Evolutionary conservation across 768 basidiomycete species (phyloP), one percentile per base, ranked within the genome.

Genomic region (Inosperma sp.): DNA sequence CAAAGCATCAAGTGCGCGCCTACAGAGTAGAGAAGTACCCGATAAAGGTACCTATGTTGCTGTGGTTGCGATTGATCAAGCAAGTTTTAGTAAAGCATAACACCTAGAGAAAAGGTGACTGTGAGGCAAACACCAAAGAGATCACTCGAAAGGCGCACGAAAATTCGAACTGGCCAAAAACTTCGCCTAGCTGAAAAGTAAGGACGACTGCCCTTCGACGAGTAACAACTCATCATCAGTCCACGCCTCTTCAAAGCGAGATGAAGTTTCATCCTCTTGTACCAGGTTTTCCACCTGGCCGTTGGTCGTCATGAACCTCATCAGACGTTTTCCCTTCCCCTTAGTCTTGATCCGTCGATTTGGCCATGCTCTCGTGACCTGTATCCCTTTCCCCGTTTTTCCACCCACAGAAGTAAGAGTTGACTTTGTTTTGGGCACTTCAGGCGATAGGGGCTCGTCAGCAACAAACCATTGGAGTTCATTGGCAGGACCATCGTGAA

Each of bases 391-490:
- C 27, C 14, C 42, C 22, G 16, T 33, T 25, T 17, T 52, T 42
- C 14, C 36, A 35, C 29, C 31, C 49, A 30, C 25, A 31, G 42
- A 25, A 7, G 17, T 49, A 31, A 9, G 40, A 37, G 13, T 43
- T 21, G 5, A 22, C 16, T 36, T 34, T 7, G 23, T 34, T 34
- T 40, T 46, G 12, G 31, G 34, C 34, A 65, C 48, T 21, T 66
- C 59, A 9, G 70, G 71, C 12, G 72, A 73, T 8, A 68, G 69
- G 5, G 71, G 70, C 36, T 66, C 69, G 17, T 68, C 70, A 16
- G 67, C 70, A n/a, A 65, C 62, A 63, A 65, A 68, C 49, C 69
- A 71, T 9, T 49, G 49, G 34, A 57, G 35, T 21, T 41, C 49
- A 41, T 31, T 40, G 21, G 53, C 34, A 49, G 49, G 53, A 48